Evolutionary conservation across 1,284 basidiomycete genomes (phyloP), one percentile per base, ranked within the genome.

Genomic region (Cryptococcus jaspeensis): DNA sequence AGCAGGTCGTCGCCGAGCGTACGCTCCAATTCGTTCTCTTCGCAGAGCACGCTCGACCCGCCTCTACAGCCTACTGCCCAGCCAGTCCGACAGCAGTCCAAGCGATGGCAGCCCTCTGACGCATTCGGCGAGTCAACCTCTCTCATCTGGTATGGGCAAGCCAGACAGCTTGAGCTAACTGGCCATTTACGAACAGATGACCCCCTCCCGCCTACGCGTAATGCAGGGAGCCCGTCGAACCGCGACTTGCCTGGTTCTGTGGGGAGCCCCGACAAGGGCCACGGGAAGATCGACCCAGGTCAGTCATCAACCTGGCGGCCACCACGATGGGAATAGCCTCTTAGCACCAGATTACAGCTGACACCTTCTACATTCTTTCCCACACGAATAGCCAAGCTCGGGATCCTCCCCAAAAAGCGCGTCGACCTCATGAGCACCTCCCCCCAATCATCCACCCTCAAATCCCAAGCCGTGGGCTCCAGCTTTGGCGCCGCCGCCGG

Each of bases 201-300:
- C 50, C 65, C 70, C 8, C 20, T 63, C 0, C 68, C 67, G 5
- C 63, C 63, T 2, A 35, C 58, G 32, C 45, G 53, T 60, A 15
- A 50, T 38, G 11, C 44, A 53, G 20, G 53, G 55, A 46, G 39
- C 43, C 7, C 40, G 52, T 32, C 46, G 51, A 44, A 52, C 54
- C 28, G 45, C 54, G 12, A 32, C 16, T 23, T n/a, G 12, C n/a
- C 8, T 20, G 40, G 45, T 28, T 41, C 32, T 8, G 45, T 56
- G 5, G 63, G 61, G 28, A 62, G 58, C 50, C 69, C 70, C 1
- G 64, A 67, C 38, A 66, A 66, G 36, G 47, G 62, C 15, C 51
- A 60, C 0, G 66, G 70, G 39, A 78, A 76, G 66, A 78, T 78
- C 42, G 76, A 78, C 67, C 71, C 73, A 9, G 69, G 74, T 74